Base-by-base conservation (phyloP, 163 green algal species). In the Prototheca cutis region DNA sequence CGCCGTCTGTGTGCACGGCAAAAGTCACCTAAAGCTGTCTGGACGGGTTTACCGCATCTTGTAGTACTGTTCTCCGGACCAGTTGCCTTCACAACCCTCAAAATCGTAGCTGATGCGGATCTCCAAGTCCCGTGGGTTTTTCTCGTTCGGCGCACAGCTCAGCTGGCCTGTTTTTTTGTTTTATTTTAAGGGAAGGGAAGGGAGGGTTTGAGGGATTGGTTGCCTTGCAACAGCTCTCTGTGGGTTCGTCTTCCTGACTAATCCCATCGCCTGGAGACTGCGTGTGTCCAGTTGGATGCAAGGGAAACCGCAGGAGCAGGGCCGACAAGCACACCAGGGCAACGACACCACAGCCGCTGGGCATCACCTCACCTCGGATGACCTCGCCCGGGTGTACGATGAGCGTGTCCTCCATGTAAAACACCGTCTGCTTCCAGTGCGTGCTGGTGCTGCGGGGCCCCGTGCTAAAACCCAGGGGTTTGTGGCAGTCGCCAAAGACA, bases 341-440 rank as follows among this genome's bases (percentile, higher is more conserved):
- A n/a, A n/a, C n/a, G n/a, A n/a, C n/a, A n/a, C n/a, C n/a, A n/a
- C n/a, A n/a, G n/a, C n/a, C n/a, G n/a, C n/a, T n/a, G n/a, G n/a
- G n/a, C n/a, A n/a, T n/a, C n/a, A n/a, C n/a, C 42, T 21, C 42
- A 51, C 42, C 42, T 51, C 6, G 17, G 18, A 58, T 27, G 4
- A 45, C 52, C 6, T 58, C 52, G 5, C 19, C 19, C 18, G 29
- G 40, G 61, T 73, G 79, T 6, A 92, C 82, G 6, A 76, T 80
- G 17, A 97, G 61, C 0, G 72, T 75, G 45, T 96, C 84, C 59
- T 95, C 75, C 33, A 97, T 65, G 66, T 96, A 96, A 58, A 98
- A 90, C 3, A 98, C 86, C 2, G 90, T 95, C 72, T 98, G 90
- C 77, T 97, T 96, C 90, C 90, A 98, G 77, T 98, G 90, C 24